Evolutionary conservation across 2,329 filamentous ascomycete species (phyloP).

Genomic region (Alternaria postmessia): DNA sequence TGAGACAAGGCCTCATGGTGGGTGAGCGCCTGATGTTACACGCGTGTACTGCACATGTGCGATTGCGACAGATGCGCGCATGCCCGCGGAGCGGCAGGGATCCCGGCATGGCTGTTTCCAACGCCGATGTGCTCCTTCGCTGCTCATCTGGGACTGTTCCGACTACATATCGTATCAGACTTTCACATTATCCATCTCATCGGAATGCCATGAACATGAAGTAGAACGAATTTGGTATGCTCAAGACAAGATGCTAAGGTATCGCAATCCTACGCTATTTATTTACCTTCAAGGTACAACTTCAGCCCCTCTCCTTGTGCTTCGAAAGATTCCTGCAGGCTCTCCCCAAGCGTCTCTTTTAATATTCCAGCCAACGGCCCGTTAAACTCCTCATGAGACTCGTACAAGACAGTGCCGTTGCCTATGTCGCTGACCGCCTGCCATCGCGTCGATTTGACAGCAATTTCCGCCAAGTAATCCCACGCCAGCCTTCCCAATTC

Average conservation of each 20-base stretch:
- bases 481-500: conserved; percentile 38
- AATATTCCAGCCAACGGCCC: conserved; percentile 28
- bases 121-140: conserved; percentile 2
- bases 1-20: conserved; percentile 20
- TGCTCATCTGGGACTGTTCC: neutral
- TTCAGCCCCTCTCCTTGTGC: conserved; percentile 41
- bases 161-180: neutral
- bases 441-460: conserved; percentile 36
- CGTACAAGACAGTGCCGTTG: conserved; percentile 39
- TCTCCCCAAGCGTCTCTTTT: conserved; percentile 21
- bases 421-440: conserved; percentile 37
- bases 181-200: neutral
- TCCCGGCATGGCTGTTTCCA: neutral
- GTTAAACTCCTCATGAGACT: conserved; percentile 40
- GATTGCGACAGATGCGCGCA: conserved; percentile 16
- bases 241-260: neutral
- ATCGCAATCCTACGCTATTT: neutral
- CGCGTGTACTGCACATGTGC: conserved; percentile 21
- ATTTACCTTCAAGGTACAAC: conserved; percentile 20
- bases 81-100: conserved; percentile 12
- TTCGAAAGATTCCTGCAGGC: conserved; percentile 36
- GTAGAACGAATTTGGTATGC: neutral
- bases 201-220: neutral
- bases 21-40: conserved; percentile 26
- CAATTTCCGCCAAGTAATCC: conserved; percentile 22